Evolutionary conservation across 306 rosid species (phyloP).

Genomic region (Geum urbanum): DNA sequence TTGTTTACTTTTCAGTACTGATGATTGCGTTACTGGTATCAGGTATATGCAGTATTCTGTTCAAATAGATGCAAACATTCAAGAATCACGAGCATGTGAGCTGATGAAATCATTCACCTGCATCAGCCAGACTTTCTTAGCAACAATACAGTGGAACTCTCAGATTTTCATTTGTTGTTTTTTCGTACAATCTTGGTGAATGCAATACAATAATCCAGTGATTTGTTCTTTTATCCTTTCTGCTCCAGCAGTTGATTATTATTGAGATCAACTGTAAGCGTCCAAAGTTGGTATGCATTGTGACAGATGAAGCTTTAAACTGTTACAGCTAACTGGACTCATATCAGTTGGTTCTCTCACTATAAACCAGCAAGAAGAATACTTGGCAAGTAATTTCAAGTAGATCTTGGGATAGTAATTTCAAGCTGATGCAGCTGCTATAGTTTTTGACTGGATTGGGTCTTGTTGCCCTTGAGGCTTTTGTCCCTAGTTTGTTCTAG

Average conservation of each 20-base stretch:
- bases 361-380: neutral
- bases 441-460: too few relatives aligned
- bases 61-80: neutral
- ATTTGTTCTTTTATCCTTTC: neutral
- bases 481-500: too few relatives aligned
- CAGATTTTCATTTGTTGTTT: neutral
- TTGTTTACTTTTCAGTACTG: neutral
- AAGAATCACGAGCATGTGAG: constrained; percentile 1
- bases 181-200: neutral
- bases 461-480: too few relatives aligned
- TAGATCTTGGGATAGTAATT: too few relatives aligned
- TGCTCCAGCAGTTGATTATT: neutral
- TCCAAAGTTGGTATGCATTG: neutral
- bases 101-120: neutral
- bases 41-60: neutral
- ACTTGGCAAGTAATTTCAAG: neutral
- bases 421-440: too few relatives aligned
- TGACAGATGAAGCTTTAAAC: neutral
- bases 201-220: neutral
- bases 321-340: neutral
- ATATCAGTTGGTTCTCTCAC: neutral
- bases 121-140: neutral
- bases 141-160: neutral
- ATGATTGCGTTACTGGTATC: neutral
- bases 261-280: neutral